These are phyloP conservation scores for Kwoniella bestiolae DNA, from an alignment of 768 basidiomycete genomes.

Conservation along the genomic window DNA sequence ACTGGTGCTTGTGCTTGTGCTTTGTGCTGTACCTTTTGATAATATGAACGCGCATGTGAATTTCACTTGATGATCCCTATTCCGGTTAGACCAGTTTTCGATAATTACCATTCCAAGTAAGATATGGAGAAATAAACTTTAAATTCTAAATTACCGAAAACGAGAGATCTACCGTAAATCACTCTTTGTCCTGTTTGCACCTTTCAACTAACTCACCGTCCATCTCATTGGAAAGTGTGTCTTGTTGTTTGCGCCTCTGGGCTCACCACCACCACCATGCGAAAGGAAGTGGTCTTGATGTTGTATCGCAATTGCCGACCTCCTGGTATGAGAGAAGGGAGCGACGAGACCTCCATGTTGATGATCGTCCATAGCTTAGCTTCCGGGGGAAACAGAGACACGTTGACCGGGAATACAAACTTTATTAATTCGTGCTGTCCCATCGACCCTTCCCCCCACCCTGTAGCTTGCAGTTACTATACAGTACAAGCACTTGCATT, in stretches of 20 bases:
- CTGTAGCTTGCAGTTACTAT: no score
- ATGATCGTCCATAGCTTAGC: background rate
- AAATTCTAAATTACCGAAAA: background rate
- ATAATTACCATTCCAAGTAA: background rate
- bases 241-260: background rate
- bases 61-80: background rate
- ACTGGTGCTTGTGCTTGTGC: no score
- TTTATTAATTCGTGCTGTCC: background rate
- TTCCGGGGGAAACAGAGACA: background rate
- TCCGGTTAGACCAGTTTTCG: background rate
- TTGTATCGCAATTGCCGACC: no score
- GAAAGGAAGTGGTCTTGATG: no score
- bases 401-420: background rate
- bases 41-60: background rate
- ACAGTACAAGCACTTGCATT: no score
- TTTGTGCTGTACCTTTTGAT: background rate
- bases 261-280: background rate
- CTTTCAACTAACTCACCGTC: no score
- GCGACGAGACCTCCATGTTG: background rate
- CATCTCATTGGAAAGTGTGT: no score
- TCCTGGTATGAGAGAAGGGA: background rate
- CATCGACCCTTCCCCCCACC: no score
- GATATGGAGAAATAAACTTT: background rate
- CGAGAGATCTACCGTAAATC: background rate
- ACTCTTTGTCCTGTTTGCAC: no score